Percentiles rank a stretch among this genome's conserved stretches.
phyloP scores from a whole-genome alignment of 2,329 filamentous ascomycete genomes.

The Monilinia polystroma region DNA sequence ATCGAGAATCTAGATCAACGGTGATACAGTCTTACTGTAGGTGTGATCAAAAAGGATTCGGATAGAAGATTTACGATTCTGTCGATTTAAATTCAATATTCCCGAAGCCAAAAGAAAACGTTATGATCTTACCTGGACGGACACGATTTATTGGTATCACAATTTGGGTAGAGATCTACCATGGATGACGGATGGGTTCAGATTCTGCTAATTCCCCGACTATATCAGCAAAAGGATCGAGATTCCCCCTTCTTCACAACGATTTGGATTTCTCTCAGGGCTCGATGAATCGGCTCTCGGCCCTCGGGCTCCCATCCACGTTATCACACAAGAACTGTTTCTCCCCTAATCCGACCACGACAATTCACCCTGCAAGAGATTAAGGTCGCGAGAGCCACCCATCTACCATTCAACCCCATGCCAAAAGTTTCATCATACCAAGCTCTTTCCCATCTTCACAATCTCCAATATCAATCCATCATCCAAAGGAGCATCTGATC shows the following conservation, averaged over 20 bases:
- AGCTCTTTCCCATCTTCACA: slow-evolving; percentile 28
- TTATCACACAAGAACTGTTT: not conserved
- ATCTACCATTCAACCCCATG: not conserved
- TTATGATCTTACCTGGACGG: not conserved
- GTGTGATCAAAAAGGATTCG: not conserved
- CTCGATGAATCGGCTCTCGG: not conserved
- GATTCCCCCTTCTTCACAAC: not conserved
- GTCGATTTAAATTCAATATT: not conserved
- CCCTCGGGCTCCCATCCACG: not conserved
- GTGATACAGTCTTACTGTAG: not conserved
- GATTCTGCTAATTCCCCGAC: slow-evolving; percentile 1
- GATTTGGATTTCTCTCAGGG: not conserved
- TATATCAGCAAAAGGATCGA: slow-evolving; percentile 6
- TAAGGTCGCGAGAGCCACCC: not conserved
- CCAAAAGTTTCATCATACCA: slow-evolving; percentile 12
- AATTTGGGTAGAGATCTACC: not conserved
- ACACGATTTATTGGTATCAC: not conserved
- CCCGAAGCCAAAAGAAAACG: not conserved
- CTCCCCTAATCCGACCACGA: not conserved
- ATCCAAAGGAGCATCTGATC: slow-evolving; percentile 21
- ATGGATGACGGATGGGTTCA: not conserved
- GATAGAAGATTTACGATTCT: not conserved
- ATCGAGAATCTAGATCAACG: not conserved
- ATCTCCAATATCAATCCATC: slow-evolving; percentile 27
- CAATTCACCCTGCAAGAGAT: slow-evolving; percentile 1